Conservation (phyloP, 2,329 filamentous ascomycete species). For the Colletotrichum tropicicola region DNA sequence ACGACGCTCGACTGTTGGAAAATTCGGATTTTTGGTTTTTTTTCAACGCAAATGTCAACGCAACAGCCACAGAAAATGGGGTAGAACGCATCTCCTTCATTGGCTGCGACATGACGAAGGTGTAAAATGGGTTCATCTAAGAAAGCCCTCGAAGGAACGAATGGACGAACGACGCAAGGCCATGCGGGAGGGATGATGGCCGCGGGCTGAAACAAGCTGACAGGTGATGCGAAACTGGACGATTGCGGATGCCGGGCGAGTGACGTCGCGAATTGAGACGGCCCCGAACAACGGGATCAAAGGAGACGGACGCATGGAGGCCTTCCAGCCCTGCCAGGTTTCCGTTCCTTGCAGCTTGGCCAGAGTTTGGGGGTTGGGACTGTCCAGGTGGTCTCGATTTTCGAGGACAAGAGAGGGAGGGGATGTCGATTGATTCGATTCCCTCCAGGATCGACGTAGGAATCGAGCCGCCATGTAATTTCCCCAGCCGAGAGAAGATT, state of each 20-base stretch:
- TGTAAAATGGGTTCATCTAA: constrained; percentile 22
- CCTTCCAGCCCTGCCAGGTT: not conserved
- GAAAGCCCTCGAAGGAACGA: constrained; percentile 1
- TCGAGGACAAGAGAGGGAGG: too few species aligned
- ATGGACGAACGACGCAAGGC: not conserved
- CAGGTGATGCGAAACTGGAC: constrained; percentile 16
- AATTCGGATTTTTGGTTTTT: too few species aligned
- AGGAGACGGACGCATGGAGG: not conserved
- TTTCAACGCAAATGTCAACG: too few species aligned
- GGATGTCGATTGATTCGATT: not conserved
- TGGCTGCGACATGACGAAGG: not conserved
- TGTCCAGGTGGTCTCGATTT: too few species aligned
- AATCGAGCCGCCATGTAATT: constrained; percentile 19
- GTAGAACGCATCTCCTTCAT: constrained; percentile 3
- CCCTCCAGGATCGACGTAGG: constrained; percentile 16
- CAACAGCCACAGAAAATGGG: too few species aligned
- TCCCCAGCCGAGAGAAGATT: constrained; percentile 22
- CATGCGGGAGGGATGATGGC: constrained; percentile 8
- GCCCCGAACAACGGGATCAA: too few species aligned
- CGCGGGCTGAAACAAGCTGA: constrained; percentile 20
- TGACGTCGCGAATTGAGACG: constrained; percentile 8
- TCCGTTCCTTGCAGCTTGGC: too few species aligned
- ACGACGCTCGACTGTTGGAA: too few species aligned
- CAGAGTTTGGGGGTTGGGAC: too few species aligned
- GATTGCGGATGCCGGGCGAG: constrained; percentile 1